These are phyloP conservation scores for Acanthamoeba lenticulata DNA, from an alignment of 208 protist species.

Conservation along the genomic window DNA sequence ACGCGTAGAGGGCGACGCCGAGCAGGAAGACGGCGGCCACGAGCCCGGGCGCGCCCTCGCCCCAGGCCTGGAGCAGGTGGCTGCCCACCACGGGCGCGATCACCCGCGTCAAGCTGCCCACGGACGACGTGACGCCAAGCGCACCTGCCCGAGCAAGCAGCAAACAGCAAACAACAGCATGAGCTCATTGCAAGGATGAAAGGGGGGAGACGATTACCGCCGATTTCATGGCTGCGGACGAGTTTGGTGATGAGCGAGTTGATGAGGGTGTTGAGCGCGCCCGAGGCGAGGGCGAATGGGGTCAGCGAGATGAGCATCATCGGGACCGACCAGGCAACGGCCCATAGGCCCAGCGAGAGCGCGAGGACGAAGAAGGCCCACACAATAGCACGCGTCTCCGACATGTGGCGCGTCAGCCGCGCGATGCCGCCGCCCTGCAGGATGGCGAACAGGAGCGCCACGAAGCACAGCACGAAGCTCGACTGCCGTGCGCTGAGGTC, in stretches of 20 bases:
- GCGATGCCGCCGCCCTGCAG: conserved; percentile 12
- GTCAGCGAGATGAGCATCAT: not conserved
- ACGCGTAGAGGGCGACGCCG: not conserved
- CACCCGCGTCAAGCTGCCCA: conserved; percentile 45
- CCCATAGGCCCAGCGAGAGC: not conserved
- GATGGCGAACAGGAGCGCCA: conserved; percentile 5
- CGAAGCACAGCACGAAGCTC: conserved; percentile 32
- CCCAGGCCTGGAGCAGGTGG: conserved; percentile 6
- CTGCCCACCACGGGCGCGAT: conserved; percentile 3
- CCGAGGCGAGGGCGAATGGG: conserved; percentile 13
- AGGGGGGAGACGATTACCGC: not conserved
- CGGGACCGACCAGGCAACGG: not conserved
- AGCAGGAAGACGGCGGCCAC: not conserved
- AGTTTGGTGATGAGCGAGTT: conserved; percentile 30
- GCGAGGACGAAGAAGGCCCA: conserved; percentile 12
- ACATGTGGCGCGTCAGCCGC: not conserved
- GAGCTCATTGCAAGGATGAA: not conserved
- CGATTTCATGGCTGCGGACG: conserved; percentile 2
- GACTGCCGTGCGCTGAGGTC: conserved; percentile 25
- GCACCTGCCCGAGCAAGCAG: not conserved
- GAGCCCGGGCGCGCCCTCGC: not conserved
- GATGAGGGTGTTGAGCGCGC: conserved; percentile 25
- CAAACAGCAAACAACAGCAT: no score
- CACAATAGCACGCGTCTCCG: not conserved
- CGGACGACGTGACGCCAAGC: not conserved